Evolutionary conservation across 176 grass and related monocot genomes (phyloP).

Genomic region (Oryza brachyantha): DNA sequence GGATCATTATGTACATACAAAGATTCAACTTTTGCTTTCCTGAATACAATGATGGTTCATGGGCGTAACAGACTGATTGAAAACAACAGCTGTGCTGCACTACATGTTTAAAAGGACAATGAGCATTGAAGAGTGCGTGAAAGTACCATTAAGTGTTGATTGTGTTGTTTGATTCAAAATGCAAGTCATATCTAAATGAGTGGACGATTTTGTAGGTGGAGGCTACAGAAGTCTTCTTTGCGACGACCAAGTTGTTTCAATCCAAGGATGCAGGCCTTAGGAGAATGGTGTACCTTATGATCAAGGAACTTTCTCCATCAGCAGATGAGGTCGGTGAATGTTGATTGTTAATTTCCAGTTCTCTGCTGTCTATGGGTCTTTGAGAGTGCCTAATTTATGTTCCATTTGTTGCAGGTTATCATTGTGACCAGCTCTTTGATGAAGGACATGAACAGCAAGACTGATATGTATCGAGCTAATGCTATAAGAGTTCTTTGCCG

Average conservation of each 20-base stretch:
- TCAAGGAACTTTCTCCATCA: slow-evolving; percentile 96
- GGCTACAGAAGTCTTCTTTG: slow-evolving; percentile 93
- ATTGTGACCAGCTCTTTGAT: slow-evolving; percentile 99
- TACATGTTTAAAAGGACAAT: slow-evolving; percentile 9
- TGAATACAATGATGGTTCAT: neutral
- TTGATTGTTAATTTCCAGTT: neutral
- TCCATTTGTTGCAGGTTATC: slow-evolving; percentile 66
- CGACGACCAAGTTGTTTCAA: slow-evolving; percentile 94
- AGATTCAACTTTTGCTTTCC: neutral
- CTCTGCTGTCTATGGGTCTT: neutral
- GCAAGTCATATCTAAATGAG: slow-evolving; percentile 1
- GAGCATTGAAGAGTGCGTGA: neutral
- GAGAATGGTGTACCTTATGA: slow-evolving; percentile 99
- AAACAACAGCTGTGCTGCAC: neutral
- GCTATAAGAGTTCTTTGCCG: slow-evolving; percentile 96
- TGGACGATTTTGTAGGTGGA: slow-evolving; percentile 61
- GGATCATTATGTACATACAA: neutral
- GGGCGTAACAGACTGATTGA: neutral
- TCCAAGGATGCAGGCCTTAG: slow-evolving; percentile 94
- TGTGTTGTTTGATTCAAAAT: neutral
- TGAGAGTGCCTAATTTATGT: slow-evolving; percentile 12
- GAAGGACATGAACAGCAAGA: slow-evolving; percentile 99
- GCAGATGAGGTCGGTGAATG: slow-evolving; percentile 69
- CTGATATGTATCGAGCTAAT: slow-evolving; percentile 95
- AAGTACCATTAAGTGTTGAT: neutral